Base-by-base conservation (phyloP, 1,139 yeast genomes). In the Lodderomyces elongisporus region DNA sequence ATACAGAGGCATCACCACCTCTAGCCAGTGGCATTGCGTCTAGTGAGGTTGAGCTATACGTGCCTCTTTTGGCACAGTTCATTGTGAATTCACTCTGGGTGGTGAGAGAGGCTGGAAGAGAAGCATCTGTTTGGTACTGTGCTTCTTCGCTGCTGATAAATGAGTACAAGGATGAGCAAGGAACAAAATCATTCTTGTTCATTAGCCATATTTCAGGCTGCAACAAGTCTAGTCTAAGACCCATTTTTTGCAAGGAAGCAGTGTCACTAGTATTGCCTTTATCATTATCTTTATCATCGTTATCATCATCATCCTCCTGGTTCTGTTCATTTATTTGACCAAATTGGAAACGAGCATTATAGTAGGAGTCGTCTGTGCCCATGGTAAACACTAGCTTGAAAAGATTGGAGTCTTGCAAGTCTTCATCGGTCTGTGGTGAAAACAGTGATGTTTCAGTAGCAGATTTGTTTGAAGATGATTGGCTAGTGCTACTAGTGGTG, bases 201-300 rank as follows among this genome's bases (percentile, higher is more conserved):
- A 65, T 44, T 1, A 59, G 66, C 68, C 68, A 64, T 1, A 61
- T 30, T 15, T 62, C 65, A 4, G 67, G 63, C 38, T 62, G 70
- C 10, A 53, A 25, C 4, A 59, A 21, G 40, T 64, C 70, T 27
- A 63, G 34, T 15, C 67, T 38, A 14, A 64, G 39, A 9, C 45
- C 48, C 14, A 60, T 16, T 2, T 43, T 40, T 26, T 41, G 37
- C 4, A 12, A 14, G n/a, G 14, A 20, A 3, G 14, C 9, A 4
- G 14, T 4, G 14, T 16, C 13, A 10, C 10, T 12, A 5, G 9
- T 21, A 4, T 27, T 25, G n/a, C n/a, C n/a, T n/a, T n/a, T n/a
- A n/a, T n/a, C n/a, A n/a, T n/a, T n/a, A n/a, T n/a, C n/a, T n/a
- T n/a, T n/a, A n/a, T n/a, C n/a, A n/a, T n/a, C n/a, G n/a, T n/a